These are phyloP conservation scores for Exophiala sp. DNA, from an alignment of 2,329 filamentous ascomycete genomes.

Conservation along the genomic window DNA sequence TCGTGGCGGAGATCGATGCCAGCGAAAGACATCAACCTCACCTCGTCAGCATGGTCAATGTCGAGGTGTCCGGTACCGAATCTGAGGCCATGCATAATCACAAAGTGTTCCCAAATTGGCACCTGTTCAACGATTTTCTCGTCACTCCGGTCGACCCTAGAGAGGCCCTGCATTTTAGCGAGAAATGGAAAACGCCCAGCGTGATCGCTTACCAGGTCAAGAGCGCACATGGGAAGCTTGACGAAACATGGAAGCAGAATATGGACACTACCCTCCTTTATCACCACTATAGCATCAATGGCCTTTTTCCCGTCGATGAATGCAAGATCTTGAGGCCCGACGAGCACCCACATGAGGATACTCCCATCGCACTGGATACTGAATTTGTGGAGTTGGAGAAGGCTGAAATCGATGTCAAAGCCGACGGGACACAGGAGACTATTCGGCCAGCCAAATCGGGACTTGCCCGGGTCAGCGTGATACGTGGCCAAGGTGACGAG, in stretches of 20 bases:
- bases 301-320: conserved; percentile 30
- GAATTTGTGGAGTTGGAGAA: conserved; percentile 93
- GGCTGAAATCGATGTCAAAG: conserved; percentile 93
- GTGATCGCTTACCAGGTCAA: conserved; percentile 85
- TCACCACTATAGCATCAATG: conserved; percentile 61
- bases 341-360: conserved; percentile 68
- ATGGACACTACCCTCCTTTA: conserved; percentile 85
- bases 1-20: conserved; percentile 85
- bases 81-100: conserved; percentile 59
- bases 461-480: conserved; percentile 85
- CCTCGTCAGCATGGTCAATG: conserved; percentile 86
- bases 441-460: conserved; percentile 88
- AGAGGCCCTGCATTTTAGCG: conserved; percentile 85
- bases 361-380: conserved; percentile 84
- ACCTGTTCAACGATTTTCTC: conserved; percentile 95
- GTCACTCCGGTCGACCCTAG: conserved; percentile 75
- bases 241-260: conserved; percentile 78
- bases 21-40: conserved; percentile 83
- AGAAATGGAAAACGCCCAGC: conserved; percentile 87
- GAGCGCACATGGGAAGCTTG: conserved; percentile 73
- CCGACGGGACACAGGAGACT: conserved; percentile 86
- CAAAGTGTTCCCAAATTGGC: conserved; percentile 63
- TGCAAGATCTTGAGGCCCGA: conserved; percentile 41
- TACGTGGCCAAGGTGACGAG: conserved; percentile 71
- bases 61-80: conserved; percentile 56